phyloP scores from a whole-genome alignment of 192 early-diverging fungal species.

The Backusella circina region DNA sequence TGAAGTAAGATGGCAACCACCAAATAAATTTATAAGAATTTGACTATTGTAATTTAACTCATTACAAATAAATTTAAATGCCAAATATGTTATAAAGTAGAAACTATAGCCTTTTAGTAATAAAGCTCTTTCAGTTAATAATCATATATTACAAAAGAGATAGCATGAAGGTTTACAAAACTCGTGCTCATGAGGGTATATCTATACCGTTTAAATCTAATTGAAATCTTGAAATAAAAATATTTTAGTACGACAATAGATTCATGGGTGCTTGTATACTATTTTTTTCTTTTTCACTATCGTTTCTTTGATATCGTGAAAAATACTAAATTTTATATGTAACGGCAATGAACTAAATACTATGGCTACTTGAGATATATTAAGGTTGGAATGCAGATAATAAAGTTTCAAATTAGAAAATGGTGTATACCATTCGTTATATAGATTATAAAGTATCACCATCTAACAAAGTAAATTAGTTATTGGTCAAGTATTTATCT shows the following conservation, averaged over 20 bases:
- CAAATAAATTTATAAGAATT: not conserved
- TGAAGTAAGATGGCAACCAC: not conserved
- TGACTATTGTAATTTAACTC: not conserved
- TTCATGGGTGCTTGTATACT: not conserved
- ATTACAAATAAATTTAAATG: not conserved
- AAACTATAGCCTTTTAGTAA: no score
- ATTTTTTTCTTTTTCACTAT: not conserved
- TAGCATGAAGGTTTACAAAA: not conserved
- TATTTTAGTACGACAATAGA: not conserved
- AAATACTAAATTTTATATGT: no score
- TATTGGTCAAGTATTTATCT: not conserved
- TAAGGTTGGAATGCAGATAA: not conserved
- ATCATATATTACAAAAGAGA: not conserved
- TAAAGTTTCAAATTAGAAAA: not conserved
- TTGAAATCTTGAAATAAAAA: not conserved
- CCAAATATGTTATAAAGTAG: no score
- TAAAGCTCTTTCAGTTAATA: not conserved
- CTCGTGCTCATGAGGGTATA: not conserved
- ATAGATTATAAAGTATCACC: not conserved
- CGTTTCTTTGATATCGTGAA: no score
- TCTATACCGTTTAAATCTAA: not conserved
- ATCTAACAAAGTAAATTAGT: not conserved
- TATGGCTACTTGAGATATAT: not conserved
- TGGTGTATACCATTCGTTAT: not conserved
- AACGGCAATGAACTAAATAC: not conserved